These are phyloP conservation scores for Phyllosticta citriasiana DNA, from an alignment of 2,329 filamentous ascomycete species.

Conservation along the genomic window DNA sequence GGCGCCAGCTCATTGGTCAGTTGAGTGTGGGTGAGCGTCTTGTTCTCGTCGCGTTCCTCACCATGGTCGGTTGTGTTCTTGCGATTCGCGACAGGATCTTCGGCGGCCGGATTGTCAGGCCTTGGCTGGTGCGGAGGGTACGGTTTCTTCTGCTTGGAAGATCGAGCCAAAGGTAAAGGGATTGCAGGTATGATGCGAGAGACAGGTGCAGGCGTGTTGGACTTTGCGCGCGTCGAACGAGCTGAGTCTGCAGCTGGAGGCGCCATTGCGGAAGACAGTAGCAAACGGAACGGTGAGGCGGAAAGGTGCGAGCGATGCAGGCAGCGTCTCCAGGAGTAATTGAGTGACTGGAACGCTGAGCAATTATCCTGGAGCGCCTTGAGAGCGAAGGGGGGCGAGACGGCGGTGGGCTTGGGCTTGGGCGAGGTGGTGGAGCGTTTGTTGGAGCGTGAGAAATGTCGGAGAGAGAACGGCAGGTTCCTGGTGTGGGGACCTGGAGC, in stretches of 20 bases:
- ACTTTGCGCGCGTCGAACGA: conserved; percentile 15
- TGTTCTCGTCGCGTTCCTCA: background rate
- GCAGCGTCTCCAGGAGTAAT: conserved; percentile 34
- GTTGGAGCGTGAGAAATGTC: conserved; percentile 2
- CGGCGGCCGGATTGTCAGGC: background rate
- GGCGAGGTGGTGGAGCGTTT: background rate
- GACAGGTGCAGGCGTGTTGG: conserved; percentile 17
- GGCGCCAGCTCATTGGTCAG: background rate
- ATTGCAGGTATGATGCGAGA: conserved; percentile 29
- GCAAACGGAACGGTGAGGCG: background rate
- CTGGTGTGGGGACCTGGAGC: background rate
- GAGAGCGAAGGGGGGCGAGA: conserved; percentile 9
- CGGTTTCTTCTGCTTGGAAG: conserved; percentile 9
- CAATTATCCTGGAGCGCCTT: conserved; percentile 35
- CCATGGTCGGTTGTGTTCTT: background rate
- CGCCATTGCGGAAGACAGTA: conserved; percentile 18
- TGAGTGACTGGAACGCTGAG: conserved; percentile 18
- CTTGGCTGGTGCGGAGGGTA: background rate
- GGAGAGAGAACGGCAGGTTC: background rate
- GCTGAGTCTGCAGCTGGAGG: conserved; percentile 19
- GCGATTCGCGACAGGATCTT: background rate
- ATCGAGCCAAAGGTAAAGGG: conserved; percentile 24
- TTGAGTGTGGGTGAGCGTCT: background rate
- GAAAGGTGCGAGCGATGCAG: conserved; percentile 4
- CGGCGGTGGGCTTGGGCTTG: background rate